Evolutionary conservation across 768 basidiomycete genomes (phyloP).

Genomic region (Boletellus emodensis): DNA sequence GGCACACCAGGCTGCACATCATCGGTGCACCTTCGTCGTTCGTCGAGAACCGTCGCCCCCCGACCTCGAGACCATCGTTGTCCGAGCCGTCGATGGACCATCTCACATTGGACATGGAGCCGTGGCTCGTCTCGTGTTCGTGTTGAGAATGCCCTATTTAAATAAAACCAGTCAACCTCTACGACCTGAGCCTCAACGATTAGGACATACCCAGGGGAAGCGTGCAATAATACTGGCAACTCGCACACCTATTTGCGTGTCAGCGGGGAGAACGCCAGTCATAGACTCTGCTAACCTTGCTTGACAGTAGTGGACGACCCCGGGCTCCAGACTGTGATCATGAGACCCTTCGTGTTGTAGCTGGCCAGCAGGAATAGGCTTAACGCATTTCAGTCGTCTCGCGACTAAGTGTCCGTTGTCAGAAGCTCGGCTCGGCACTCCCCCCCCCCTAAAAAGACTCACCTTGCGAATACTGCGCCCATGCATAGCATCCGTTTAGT

Average conservation of each 20-base stretch:
- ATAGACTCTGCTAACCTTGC: slow-evolving; percentile 30
- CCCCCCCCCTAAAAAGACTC: background rate
- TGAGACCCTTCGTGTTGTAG: slow-evolving; percentile 46
- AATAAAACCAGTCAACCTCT: background rate
- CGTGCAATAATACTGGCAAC: slow-evolving; percentile 57
- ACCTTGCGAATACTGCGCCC: slow-evolving; percentile 52
- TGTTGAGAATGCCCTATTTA: slow-evolving; percentile 48
- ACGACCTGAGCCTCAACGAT: background rate
- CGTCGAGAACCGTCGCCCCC: slow-evolving; percentile 48
- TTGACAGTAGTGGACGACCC: slow-evolving; percentile 52
- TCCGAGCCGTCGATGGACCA: slow-evolving; percentile 55
- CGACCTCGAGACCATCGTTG: slow-evolving; percentile 45
- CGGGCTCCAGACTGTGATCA: slow-evolving; percentile 40
- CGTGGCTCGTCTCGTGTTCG: slow-evolving; percentile 59
- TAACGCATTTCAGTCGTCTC: slow-evolving; percentile 48
- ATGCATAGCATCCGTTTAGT: background rate
- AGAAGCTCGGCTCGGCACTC: background rate
- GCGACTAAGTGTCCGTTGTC: slow-evolving; percentile 31
- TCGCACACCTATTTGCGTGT: slow-evolving; percentile 38
- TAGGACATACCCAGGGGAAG: slow-evolving; percentile 43
- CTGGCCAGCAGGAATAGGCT: slow-evolving; percentile 41
- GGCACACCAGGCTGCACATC: slow-evolving; percentile 56
- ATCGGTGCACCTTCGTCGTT: slow-evolving; percentile 57
- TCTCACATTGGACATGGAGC: slow-evolving; percentile 52
- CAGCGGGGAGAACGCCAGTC: background rate